Conservation (phyloP, 306 rosid species). For the Medicago arabica region DNA sequence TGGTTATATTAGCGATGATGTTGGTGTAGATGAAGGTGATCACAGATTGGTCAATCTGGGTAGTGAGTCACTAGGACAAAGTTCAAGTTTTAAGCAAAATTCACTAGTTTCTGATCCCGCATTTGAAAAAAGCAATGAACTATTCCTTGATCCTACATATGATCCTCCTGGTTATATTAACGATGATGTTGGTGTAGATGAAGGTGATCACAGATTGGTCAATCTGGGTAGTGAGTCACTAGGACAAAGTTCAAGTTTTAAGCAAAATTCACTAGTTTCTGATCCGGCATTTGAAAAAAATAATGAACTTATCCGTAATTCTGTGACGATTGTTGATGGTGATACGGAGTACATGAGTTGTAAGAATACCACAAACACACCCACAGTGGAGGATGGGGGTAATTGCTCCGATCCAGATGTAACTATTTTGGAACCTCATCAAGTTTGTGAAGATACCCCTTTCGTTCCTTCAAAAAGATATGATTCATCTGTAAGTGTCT, state of each 20-base stretch:
- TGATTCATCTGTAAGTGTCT: slow-evolving; percentile 52
- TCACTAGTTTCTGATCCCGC: background rate
- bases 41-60: too few relatives aligned
- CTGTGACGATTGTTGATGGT: slow-evolving; percentile 28
- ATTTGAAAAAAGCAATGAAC: background rate
- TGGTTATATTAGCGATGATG: background rate
- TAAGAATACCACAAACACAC: slow-evolving; percentile 27
- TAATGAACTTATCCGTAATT: slow-evolving; percentile 29
- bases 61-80: background rate
- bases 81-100: background rate
- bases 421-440: slow-evolving; percentile 43
- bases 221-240: background rate
- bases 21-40: slow-evolving; percentile 45
- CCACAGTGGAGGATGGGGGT: slow-evolving; percentile 32
- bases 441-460: slow-evolving; percentile 45
- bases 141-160: background rate
- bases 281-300: background rate
- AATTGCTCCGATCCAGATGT: slow-evolving; percentile 53
- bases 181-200: slow-evolving; percentile 37
- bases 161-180: background rate
- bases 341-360: background rate
- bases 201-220: slow-evolving; percentile 27
- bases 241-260: background rate
- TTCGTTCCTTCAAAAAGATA: slow-evolving; percentile 32
- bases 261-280: background rate